A percentile compares a stretch with the other conserved stretches of the same genome.
Conservation (phyloP, 208 protist genomes). For the Leishmania major region DNA sequence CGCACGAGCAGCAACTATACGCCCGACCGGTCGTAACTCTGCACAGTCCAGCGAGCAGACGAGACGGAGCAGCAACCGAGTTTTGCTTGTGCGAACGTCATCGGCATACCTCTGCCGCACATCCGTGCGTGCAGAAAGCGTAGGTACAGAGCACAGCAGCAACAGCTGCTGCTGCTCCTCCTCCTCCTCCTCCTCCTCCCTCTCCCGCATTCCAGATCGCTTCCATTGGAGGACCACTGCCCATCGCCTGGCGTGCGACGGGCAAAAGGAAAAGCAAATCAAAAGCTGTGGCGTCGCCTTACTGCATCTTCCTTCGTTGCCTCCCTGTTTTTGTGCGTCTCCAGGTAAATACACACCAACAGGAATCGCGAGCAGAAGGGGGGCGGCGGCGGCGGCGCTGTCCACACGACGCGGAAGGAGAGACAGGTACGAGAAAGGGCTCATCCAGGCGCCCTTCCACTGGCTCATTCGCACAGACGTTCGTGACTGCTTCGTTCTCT, state of each 20-base stretch:
- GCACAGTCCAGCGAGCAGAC: background rate
- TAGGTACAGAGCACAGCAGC: background rate
- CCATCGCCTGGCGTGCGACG: background rate
- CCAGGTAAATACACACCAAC: background rate
- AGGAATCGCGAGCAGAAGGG: background rate
- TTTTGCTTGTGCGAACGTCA: background rate
- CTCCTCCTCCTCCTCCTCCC: background rate
- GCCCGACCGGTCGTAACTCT: background rate
- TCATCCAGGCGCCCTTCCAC: background rate
- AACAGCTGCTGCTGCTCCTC: too few species aligned
- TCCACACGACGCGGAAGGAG: background rate
- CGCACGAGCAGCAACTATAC: background rate
- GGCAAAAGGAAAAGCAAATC: background rate
- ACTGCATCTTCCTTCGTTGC: background rate
- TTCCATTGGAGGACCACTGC: background rate
- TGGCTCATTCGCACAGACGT: background rate
- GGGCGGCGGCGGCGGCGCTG: background rate
- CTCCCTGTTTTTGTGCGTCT: background rate
- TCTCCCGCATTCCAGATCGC: background rate
- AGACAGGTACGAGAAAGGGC: background rate
- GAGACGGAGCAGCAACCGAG: background rate
- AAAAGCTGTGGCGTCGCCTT: background rate
- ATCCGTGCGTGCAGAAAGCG: background rate
- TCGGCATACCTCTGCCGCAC: too few species aligned
- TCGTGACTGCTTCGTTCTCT: background rate